A percentile compares a stretch with the other conserved stretches of the same genome.
These are phyloP conservation scores for Calocera cornea DNA, from an alignment of 768 basidiomycete genomes.

Conservation along the genomic window DNA sequence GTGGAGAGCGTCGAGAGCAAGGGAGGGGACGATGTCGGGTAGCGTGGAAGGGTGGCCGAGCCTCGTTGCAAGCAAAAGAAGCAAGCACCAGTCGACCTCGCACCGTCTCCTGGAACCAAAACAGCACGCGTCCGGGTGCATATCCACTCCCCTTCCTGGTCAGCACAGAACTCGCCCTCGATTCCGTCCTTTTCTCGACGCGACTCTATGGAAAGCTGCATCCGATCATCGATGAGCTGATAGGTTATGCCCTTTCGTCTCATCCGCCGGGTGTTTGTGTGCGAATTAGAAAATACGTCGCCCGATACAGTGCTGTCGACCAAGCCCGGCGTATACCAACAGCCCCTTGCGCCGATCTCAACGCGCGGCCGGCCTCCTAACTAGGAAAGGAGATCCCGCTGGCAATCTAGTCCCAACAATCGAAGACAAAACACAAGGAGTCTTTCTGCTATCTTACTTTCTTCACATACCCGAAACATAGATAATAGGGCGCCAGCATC, in stretches of 20 bases:
- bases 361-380: neutral
- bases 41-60: neutral
- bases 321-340: neutral
- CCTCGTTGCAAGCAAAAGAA: constrained; percentile 6
- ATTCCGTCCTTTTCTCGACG: neutral
- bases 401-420: neutral
- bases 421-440: neutral
- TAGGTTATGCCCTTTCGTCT: neutral
- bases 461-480: neutral
- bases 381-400: neutral
- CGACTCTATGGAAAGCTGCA: neutral
- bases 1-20: neutral
- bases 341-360: neutral
- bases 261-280: neutral
- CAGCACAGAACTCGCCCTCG: neutral
- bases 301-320: neutral
- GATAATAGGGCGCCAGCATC: neutral
- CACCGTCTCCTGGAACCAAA: constrained; percentile 2
- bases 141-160: neutral
- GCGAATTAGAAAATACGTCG: neutral
- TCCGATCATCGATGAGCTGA: neutral
- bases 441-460: neutral
- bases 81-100: neutral
- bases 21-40: neutral
- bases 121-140: constrained; percentile 4